Evolutionary conservation across 2,329 filamentous ascomycete genomes (phyloP).

Genomic region (Allantophomopsis lycopodina): DNA sequence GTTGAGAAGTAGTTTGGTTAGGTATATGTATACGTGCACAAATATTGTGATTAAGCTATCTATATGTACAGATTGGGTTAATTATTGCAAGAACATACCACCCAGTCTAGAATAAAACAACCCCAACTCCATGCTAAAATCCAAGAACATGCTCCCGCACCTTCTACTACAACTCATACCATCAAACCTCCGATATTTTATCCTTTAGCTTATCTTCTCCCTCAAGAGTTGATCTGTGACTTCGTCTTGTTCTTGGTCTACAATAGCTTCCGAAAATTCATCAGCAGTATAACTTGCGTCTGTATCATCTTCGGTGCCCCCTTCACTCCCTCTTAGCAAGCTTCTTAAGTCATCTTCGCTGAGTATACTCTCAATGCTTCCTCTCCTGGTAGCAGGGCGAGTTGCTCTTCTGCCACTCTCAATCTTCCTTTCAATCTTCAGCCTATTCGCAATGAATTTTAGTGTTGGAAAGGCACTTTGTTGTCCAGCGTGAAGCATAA

Average conservation of each 20-base stretch:
- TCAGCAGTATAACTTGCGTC: conserved; percentile 13
- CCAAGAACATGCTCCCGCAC: too few species aligned
- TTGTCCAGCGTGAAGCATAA: conserved; percentile 85
- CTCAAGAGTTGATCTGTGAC: neutral
- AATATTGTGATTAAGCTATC: too few species aligned
- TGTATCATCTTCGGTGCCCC: conserved; percentile 18
- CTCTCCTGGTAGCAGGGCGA: conserved; percentile 29
- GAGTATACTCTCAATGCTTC: conserved; percentile 44
- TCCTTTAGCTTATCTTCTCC: too few species aligned
- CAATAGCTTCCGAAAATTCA: conserved; percentile 2
- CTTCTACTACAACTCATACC: too few species aligned
- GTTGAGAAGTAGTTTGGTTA: too few species aligned
- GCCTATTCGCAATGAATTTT: conserved; percentile 77
- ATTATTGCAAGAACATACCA: too few species aligned
- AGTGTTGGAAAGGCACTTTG: conserved; percentile 84
- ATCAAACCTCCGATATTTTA: too few species aligned
- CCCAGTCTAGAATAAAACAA: too few species aligned
- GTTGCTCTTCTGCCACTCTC: conserved; percentile 43
- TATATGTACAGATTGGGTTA: too few species aligned
- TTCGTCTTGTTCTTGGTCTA: neutral
- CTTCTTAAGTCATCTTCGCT: conserved; percentile 45
- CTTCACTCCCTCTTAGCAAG: conserved; percentile 17
- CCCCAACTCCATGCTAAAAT: too few species aligned
- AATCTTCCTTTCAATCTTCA: conserved; percentile 67
- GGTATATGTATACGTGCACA: too few species aligned